These are phyloP conservation scores for Aquilaria malaccensis DNA, from an alignment of 345 rosid species.

Conservation along the genomic window DNA sequence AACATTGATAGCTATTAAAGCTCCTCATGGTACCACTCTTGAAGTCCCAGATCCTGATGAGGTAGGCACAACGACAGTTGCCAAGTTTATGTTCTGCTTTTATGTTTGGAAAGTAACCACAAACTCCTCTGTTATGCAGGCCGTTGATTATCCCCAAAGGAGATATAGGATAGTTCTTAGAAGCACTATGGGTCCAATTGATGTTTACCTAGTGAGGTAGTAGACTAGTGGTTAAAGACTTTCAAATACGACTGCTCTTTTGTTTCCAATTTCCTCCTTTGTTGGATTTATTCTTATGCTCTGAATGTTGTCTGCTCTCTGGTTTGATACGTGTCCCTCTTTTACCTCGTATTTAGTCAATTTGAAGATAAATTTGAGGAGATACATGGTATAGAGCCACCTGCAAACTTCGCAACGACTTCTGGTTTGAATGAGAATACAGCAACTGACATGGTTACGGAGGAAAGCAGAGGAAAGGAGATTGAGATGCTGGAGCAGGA, in stretches of 20 bases:
- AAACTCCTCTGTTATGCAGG: constrained; percentile 31
- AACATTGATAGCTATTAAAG: constrained; percentile 90
- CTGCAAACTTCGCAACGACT: constrained; percentile 45
- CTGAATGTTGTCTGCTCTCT: neutral
- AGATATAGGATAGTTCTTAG: constrained; percentile 88
- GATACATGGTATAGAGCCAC: constrained; percentile 52
- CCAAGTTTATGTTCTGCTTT: neutral
- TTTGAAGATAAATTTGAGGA: constrained; percentile 92
- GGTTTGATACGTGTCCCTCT: constrained; percentile 9
- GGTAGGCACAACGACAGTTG: constrained; percentile 38
- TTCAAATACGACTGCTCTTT: too few species aligned
- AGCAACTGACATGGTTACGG: constrained; percentile 22
- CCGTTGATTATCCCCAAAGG: constrained; percentile 85
- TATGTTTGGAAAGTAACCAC: neutral
- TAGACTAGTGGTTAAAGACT: neutral
- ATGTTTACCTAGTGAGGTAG: constrained; percentile 95
- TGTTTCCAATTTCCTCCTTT: too few species aligned
- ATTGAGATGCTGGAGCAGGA: constrained; percentile 41
- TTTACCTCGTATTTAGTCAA: constrained; percentile 36
- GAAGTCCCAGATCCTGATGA: constrained; percentile 99
- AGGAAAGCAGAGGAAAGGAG: constrained; percentile 49
- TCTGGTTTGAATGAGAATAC: constrained; percentile 41
- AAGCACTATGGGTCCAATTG: constrained; percentile 98
- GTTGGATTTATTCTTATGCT: too few species aligned
- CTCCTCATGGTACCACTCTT: constrained; percentile 98